Base-by-base conservation (phyloP, 2,329 filamentous ascomycete genomes). In the Sordariomycetes sp. region DNA sequence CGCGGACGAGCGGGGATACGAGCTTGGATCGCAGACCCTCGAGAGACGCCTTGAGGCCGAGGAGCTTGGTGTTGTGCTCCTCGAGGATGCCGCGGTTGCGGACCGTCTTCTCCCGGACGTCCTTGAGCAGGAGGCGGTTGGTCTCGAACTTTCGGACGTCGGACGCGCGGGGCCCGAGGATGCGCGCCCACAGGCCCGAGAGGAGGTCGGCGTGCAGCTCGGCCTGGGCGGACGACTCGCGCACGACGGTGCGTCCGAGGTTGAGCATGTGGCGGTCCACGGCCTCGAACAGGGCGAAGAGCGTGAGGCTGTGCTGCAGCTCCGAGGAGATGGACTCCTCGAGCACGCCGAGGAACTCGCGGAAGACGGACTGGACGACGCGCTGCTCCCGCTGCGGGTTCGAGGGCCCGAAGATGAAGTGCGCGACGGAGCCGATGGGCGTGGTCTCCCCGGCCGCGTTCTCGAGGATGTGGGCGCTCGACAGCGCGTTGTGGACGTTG, bases 211-310 rank as follows among this genome's bases (percentile, higher is more conserved):
- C 79, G 53, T 93, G 84, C 20, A 79, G 68, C 27, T 81, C 79
- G 42, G 94, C 86, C 52, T 95, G 86, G 6, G 75, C 73, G 42
- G 83, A 80, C 15, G 81, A 77, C 60, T 95, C 88, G 47, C 86
- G 84, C 36, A 85, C 81, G 8, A 94, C 87, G 5, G 79, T 83
- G 40, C 87, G 81, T 42, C 86, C 86, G 1, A 95, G 71, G 54
- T 92, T 93, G 41, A 87, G 72, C 58, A 95, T 94, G 54, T 94
- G 86, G 34, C 79, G 75, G 59, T 96, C 90, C 46, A 95, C 87
- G 39, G 79, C 75, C 54, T 94, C 87, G 56, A 95, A 95, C n/a
- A 94, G 77, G 4, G 75, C 75, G 55, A 94, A 94, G 11, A 95
- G 75, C 2, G 78, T 74, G 2, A 87, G 74, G 26, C 81, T 83